phyloP scores from a whole-genome alignment of 305 asterid genomes.

The Stenogyne calaminthoides region DNA sequence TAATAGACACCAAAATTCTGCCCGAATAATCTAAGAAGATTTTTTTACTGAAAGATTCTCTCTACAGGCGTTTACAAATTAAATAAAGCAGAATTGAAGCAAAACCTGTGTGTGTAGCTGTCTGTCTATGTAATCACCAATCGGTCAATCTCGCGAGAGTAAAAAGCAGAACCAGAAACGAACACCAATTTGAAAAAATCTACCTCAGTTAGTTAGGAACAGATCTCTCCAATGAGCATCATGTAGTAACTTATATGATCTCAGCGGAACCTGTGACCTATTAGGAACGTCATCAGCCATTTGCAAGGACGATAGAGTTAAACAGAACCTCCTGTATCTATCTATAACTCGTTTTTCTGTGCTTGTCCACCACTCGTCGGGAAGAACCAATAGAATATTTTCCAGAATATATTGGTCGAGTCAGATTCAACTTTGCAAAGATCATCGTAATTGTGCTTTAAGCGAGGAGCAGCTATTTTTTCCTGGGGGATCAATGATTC shows the following conservation, averaged over 20 bases:
- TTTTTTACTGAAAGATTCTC: background rate
- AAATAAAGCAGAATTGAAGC: background rate
- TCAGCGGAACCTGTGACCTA: too few species aligned
- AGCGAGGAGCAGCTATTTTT: conserved; percentile 73
- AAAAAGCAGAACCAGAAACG: background rate
- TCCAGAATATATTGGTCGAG: conserved; percentile 39
- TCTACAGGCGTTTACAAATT: background rate
- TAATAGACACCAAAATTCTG: background rate
- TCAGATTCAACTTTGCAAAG: conserved; percentile 48
- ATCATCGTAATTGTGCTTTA: conserved; percentile 62
- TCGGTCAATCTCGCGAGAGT: background rate
- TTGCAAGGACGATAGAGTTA: background rate
- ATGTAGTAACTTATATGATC: background rate
- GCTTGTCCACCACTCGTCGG: conserved; percentile 27
- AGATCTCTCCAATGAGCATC: background rate
- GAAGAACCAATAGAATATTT: conserved; percentile 55
- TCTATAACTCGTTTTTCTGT: conserved; percentile 54
- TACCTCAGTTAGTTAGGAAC: conserved; percentile 3
- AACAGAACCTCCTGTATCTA: background rate
- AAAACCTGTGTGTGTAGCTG: background rate
- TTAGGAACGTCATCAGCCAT: conserved; percentile 4
- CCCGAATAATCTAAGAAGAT: background rate
- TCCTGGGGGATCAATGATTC: conserved; percentile 45
- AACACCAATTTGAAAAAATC: background rate
- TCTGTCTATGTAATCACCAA: background rate